These are phyloP conservation scores for Climacium dendroides DNA, from an alignment of 225 moss, liverwort and hornwort genomes.

Conservation along the genomic window DNA sequence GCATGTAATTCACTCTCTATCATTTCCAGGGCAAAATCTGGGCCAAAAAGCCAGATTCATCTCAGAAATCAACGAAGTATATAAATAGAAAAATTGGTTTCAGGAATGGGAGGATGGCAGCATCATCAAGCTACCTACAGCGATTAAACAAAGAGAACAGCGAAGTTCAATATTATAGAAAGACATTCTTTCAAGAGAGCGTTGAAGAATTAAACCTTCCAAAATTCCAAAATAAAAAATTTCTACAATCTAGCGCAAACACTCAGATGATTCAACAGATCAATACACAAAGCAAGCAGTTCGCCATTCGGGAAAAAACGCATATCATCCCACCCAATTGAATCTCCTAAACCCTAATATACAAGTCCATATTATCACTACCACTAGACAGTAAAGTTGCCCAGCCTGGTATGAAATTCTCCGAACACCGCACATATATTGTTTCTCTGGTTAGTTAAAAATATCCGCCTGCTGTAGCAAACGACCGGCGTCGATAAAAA, in stretches of 20 bases:
- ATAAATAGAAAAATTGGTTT: not conserved
- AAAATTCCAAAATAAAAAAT: no score
- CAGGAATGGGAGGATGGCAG: not conserved
- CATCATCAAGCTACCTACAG: not conserved
- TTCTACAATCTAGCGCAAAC: not conserved
- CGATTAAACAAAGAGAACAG: not conserved
- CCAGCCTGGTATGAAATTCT: not conserved
- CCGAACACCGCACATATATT: not conserved
- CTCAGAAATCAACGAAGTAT: not conserved
- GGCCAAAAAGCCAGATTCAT: not conserved
- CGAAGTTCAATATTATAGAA: not conserved
- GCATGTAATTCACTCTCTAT: not conserved
- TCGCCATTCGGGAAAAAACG: not conserved
- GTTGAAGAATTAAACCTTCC: not conserved
- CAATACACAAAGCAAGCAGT: not conserved
- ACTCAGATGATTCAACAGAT: not conserved
- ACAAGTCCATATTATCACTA: not conserved
- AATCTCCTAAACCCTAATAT: not conserved
- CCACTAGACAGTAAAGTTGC: not conserved
- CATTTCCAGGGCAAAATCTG: not conserved
- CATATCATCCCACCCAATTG: not conserved
- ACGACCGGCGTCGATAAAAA: not conserved
- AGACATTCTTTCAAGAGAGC: not conserved
- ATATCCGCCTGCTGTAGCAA: not conserved
- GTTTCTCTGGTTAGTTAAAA: not conserved